These are phyloP conservation scores for Stagonosporopsis rhizophila DNA, from an alignment of 2,329 filamentous ascomycete species.

Conservation along the genomic window DNA sequence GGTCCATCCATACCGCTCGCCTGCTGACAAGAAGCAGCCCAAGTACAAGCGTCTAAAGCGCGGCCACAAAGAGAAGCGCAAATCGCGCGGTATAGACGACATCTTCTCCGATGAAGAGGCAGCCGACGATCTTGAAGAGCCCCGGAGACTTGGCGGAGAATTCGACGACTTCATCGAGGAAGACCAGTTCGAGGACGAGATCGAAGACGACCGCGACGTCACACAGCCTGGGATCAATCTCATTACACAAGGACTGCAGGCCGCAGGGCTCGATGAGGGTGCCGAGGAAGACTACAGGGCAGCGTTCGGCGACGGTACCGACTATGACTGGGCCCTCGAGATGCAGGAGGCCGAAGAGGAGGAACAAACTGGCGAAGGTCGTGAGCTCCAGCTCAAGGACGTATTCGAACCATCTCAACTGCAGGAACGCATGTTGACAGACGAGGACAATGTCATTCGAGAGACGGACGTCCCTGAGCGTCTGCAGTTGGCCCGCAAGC, in stretches of 20 bases:
- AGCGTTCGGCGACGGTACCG: slow-evolving; percentile 93
- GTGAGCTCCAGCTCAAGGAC: slow-evolving; percentile 91
- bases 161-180: slow-evolving; percentile 89
- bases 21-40: slow-evolving; percentile 61
- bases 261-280: slow-evolving; percentile 86
- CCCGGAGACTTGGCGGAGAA: slow-evolving; percentile 46
- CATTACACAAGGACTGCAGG: slow-evolving; percentile 74
- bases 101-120: slow-evolving; percentile 98
- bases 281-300: slow-evolving; percentile 94
- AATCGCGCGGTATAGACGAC: slow-evolving; percentile 78
- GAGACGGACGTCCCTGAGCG: slow-evolving; percentile 90
- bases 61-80: slow-evolving; percentile 75
- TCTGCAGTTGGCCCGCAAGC: slow-evolving; percentile 88
- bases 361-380: slow-evolving; percentile 77
- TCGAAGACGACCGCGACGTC: slow-evolving; percentile 85
- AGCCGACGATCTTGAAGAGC: slow-evolving; percentile 59
- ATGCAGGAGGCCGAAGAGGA: slow-evolving; percentile 85
- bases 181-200: slow-evolving; percentile 80
- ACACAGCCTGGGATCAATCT: slow-evolving; percentile 78
- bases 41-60: slow-evolving; percentile 98
- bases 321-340: slow-evolving; percentile 93
- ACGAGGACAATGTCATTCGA: slow-evolving; percentile 91
- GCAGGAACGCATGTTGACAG: slow-evolving; percentile 91
- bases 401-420: slow-evolving; percentile 97
- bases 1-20: neutral